Evolutionary conservation across 441 rosid species (phyloP), one percentile per base, ranked within the genome.

Genomic region (Raphanus hybrid): DNA sequence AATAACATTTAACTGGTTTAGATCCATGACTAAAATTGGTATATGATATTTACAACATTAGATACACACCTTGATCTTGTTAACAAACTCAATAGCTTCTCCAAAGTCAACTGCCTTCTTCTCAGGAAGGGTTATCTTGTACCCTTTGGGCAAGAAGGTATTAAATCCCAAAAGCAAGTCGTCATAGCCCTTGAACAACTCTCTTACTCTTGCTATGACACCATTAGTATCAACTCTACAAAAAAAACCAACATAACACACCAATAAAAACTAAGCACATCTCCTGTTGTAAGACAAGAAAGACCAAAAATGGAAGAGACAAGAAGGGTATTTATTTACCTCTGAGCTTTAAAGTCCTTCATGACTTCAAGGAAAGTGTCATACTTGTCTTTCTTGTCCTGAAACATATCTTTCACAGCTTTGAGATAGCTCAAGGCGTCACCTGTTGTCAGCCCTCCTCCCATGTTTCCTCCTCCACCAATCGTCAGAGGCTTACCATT

Each of bases 141-240:
- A 92, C 65, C 97, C 99, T 80, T 91, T 95, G 2, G 99, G 99
- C 81, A 95, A 87, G 85, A 95, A 95, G 75, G 96, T 87, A 82
- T 95, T 92, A 87, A 95, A 94, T 37, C 99, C 99, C 82, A 95
- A 87, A 87, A 95, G 91, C 69, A 95, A 82, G 43, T 39, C 43
- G 10, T 39, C 43, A 39, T 29, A 89, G 82, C 99, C 99, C 84
- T 88, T 87, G 76, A 95, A 95, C 78, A 95, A 87, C 18, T 92
- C 94, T 83, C 92, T 95, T 55, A 92, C 97, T 84, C 96, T 91
- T 37, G 82, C 90, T 83, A 91, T 90, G 63, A 95, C 99, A 57
- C 99, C 99, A 2, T 86, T 86, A n/a, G 99, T 95, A 76, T 95
- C 96, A 76, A 90, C 86, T 79, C 98, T 95, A 78, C n/a, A n/a